Evolutionary conservation across 345 rosid species (phyloP), one percentile per base, ranked within the genome.

Genomic region (Eucalyptus dawsonii): DNA sequence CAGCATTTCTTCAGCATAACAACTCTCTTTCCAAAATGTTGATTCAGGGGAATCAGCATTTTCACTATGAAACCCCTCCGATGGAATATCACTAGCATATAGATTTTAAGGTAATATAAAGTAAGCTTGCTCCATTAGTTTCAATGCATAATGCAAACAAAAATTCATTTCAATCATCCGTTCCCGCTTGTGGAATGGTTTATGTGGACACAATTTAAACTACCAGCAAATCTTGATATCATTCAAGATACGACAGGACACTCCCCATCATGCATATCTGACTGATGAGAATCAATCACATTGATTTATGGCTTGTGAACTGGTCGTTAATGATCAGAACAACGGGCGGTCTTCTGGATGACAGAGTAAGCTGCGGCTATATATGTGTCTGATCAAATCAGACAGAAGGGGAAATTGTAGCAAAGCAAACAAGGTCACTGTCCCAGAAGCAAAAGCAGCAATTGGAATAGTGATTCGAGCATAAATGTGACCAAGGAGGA

Each of bases 221-320:
- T 65, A 29, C 5, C 72, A 29, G 72, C 34, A 65, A n/a, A 65
- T 65, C 72, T 65, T 1, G 31, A 12, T 60, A 6, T 60, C 67
- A 25, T 27, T 60, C 31, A 60, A 1, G 67, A 60, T 60, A 60
- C 67, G 12, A 25, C 0, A 25, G 12, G 67, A 12, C 12, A 25
- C 29, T 11, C 67, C 67, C 67, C 5, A 60, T 60, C 67, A 25
- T 25, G 29, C 53, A 58, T 2, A 58, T 22, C 29, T 58, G 0
- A 60, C 67, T 60, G 27, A 62, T 62, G 69, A 62, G 17, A 62
- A 62, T 62, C 69, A 0, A 62, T 62, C 3, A 62, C 69, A 62
- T 29, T 13, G 69, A 1, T 27, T 29, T 0, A 62, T 62, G 16
- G 29, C 34, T 62, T 0, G 31, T 14, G 2, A 2, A 65, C 21